Conservation (phyloP, 2,329 filamentous ascomycete genomes). For the Lasiodiplodia theobromae region DNA sequence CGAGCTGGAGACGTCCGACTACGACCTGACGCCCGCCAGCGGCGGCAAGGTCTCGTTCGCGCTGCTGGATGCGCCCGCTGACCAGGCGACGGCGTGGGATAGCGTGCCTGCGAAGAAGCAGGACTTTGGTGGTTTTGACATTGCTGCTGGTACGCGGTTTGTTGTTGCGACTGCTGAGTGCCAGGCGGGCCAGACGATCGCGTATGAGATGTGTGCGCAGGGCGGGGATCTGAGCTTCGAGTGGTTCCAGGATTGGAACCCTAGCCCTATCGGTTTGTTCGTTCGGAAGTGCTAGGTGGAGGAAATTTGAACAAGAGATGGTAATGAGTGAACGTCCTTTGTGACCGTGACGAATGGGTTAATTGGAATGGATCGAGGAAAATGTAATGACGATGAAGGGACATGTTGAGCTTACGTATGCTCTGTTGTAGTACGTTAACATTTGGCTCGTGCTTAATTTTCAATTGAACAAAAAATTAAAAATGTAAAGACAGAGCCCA, state of each 20-base stretch:
- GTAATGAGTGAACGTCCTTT: background rate
- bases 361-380: background rate
- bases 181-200: conserved; percentile 59
- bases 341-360: background rate
- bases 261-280: conserved; percentile 50
- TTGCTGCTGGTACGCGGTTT: conserved; percentile 64
- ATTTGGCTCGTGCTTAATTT: background rate
- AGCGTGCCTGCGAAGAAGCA: conserved; percentile 57
- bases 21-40: conserved; percentile 51
- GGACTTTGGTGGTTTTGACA: conserved; percentile 52
- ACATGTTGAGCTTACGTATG: background rate
- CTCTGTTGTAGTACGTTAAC: background rate
- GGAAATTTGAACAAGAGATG: background rate
- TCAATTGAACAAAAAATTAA: background rate
- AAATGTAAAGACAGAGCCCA: background rate
- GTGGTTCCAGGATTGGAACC: conserved; percentile 72
- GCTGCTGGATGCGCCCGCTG: conserved; percentile 56
- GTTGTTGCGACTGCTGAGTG: conserved; percentile 63
- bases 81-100: conserved; percentile 59
- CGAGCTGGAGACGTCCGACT: conserved; percentile 67
- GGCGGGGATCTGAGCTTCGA: conserved; percentile 59
- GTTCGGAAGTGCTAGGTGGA: conserved; percentile 32
- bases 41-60: conserved; percentile 62
- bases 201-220: conserved; percentile 59
- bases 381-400: background rate